phyloP scores from a whole-genome alignment of 495 filamentous ascomycete species.

The Aspergillus funiculosus region DNA sequence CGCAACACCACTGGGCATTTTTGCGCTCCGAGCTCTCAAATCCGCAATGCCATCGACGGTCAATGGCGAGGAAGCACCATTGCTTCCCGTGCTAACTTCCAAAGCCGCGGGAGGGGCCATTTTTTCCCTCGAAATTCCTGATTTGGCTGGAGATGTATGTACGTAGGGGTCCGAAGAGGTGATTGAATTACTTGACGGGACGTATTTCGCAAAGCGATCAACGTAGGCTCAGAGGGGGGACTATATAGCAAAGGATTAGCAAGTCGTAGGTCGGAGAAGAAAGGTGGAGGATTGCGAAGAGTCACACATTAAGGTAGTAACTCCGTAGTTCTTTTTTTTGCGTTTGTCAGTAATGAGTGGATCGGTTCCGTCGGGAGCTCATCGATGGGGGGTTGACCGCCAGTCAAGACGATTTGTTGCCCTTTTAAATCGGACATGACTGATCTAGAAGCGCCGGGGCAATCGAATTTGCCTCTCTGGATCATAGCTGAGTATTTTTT shows the following conservation, averaged over 20 bases:
- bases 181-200: too few relatives aligned
- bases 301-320: constrained; percentile 3
- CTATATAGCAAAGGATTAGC: too few relatives aligned
- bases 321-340: constrained; percentile 14
- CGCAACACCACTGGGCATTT: constrained; percentile 68
- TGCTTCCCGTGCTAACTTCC: constrained; percentile 34
- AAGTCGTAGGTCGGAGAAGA: not conserved
- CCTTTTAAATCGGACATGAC: constrained; percentile 8
- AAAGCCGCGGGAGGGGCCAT: constrained; percentile 42
- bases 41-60: constrained; percentile 64
- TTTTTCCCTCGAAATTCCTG: constrained; percentile 1
- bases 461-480: too few relatives aligned
- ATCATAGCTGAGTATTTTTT: constrained; percentile 29
- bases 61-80: constrained; percentile 48
- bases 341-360: constrained; percentile 13
- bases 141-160: not conserved
- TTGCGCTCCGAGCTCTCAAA: constrained; percentile 60
- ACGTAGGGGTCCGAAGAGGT: too few relatives aligned
- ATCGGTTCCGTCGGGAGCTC: constrained; percentile 19
- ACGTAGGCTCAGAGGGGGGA: too few relatives aligned
- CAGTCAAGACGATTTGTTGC: too few relatives aligned
- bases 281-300: not conserved
- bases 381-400: constrained; percentile 7
- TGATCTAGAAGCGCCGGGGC: too few relatives aligned
- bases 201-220: too few relatives aligned